Evolutionary conservation across 208 protist species (phyloP).

Genomic region (Naegleria lovaniensis): DNA sequence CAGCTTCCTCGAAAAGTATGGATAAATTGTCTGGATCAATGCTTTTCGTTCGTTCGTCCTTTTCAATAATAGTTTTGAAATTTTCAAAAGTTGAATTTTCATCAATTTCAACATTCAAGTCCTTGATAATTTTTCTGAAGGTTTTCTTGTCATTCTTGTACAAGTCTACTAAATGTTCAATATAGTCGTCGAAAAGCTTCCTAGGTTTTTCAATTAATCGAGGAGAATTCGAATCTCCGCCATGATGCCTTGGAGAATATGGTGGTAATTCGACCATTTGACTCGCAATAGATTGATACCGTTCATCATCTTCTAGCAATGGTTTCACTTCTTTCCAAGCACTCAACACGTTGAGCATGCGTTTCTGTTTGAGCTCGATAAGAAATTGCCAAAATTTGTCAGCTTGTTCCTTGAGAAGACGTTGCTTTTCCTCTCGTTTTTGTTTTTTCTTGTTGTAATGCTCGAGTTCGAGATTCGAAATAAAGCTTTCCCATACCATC

Average conservation of each 20-base stretch:
- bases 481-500: background rate
- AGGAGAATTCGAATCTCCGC: background rate
- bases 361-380: background rate
- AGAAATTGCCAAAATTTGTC: background rate
- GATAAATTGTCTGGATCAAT: conserved; percentile 1
- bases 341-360: background rate
- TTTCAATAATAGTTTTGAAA: background rate
- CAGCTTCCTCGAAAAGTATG: background rate
- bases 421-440: background rate
- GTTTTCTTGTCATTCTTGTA: conserved; percentile 16
- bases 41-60: background rate
- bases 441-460: background rate
- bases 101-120: background rate
- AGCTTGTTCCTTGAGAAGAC: background rate
- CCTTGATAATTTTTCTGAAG: background rate
- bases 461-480: background rate
- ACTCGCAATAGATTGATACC: background rate
- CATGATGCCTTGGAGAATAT: background rate
- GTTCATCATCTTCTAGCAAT: background rate
- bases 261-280: background rate
- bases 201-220: background rate
- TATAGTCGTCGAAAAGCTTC: background rate
- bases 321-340: background rate
- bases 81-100: background rate
- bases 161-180: background rate